A percentile compares a stretch with the other conserved stretches of the same genome.
Conservation (phyloP, 75 land plant species). For the Ceratopteris richardii region DNA sequence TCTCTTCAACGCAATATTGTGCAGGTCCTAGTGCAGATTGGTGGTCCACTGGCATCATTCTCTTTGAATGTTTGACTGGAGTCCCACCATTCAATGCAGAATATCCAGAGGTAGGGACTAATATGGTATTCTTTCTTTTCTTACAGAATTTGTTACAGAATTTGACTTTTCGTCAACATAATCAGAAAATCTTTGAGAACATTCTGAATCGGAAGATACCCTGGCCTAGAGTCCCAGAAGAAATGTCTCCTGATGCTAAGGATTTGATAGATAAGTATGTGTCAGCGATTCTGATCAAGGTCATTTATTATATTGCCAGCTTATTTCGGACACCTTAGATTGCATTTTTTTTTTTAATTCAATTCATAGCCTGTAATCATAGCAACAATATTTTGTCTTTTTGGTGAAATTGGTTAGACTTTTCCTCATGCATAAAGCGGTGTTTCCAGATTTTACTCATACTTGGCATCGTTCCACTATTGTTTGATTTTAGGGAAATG, state of each 20-base stretch:
- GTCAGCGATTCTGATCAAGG: no score
- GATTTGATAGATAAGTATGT: slow-evolving; percentile 55
- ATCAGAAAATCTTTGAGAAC: slow-evolving; percentile 60
- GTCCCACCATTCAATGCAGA: slow-evolving; percentile 78
- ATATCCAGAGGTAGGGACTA: slow-evolving; percentile 45
- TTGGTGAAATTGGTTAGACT: no score
- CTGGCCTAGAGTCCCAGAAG: slow-evolving; percentile 52
- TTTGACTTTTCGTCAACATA: background rate
- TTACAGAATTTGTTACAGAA: background rate
- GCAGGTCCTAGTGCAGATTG: slow-evolving; percentile 69
- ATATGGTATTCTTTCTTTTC: background rate
- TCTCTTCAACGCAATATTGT: no score
- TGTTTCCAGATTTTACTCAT: no score
- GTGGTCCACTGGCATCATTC: slow-evolving; percentile 80
- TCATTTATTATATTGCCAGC: background rate
- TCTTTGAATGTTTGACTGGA: slow-evolving; percentile 65
- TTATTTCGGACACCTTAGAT: background rate
- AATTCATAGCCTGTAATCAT: no score
- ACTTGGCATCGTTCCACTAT: no score
- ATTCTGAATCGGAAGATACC: slow-evolving; percentile 53
- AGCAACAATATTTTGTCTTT: no score
- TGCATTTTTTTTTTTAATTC: background rate
- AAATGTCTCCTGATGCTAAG: slow-evolving; percentile 54
- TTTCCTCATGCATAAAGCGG: no score
- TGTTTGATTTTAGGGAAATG: no score